Percentiles rank a stretch among this genome's conserved stretches.
Evolutionary conservation across 805 yeast genomes (phyloP).

Genomic region (Lipomyces anomalus): DNA sequence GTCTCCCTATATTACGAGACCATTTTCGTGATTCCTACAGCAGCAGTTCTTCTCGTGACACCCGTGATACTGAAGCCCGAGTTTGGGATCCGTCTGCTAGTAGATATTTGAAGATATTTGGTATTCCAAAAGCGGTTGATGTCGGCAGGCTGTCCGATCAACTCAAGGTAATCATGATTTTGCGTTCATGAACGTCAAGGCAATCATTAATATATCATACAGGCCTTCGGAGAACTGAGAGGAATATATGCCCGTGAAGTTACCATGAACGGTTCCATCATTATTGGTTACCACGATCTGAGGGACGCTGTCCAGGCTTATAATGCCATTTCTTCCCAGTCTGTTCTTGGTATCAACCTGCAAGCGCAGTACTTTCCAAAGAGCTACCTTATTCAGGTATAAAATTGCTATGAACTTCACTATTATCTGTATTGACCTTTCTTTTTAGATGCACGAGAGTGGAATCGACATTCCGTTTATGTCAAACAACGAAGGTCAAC

Average conservation of each 20-base stretch:
- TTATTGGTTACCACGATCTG: constrained; percentile 26
- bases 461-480: constrained; percentile 22
- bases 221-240: constrained; percentile 25
- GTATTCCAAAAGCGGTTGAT: constrained; percentile 16
- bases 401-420: not conserved
- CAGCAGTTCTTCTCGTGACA: no score
- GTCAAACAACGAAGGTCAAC: constrained; percentile 19
- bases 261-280: constrained; percentile 21
- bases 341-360: constrained; percentile 18
- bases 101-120: constrained; percentile 17
- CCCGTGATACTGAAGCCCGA: no score
- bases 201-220: no score
- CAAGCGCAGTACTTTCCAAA: constrained; percentile 18
- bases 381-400: constrained; percentile 10
- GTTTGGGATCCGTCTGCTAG: no score
- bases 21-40: no score
- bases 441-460: constrained; percentile 13
- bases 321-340: constrained; percentile 25
- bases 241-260: constrained; percentile 26
- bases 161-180: constrained; percentile 15
- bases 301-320: constrained; percentile 27
- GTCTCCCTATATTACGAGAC: no score
- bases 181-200: no score
- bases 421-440: not conserved
- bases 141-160: constrained; percentile 8